Evolutionary conservation across 352 stramenopile genomes (phyloP).

Genomic region (Globisporangium abappressorium): DNA sequence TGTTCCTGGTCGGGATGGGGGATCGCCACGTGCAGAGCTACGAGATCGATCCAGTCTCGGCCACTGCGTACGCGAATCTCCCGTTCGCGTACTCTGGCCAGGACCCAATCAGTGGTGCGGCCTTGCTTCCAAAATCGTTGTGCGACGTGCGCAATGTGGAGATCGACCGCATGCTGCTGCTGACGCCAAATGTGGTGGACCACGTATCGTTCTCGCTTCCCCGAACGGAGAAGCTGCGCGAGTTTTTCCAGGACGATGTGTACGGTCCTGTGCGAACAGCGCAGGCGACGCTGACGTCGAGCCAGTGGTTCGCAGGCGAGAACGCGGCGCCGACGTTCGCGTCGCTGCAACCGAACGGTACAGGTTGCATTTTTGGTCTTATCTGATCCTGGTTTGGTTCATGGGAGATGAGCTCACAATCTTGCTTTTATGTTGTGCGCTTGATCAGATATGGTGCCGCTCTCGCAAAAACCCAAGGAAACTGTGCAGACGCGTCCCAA

Average conservation of each 20-base stretch:
- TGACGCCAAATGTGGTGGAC: constrained; percentile 50
- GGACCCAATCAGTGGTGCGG: constrained; percentile 51
- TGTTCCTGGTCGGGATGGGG: constrained; percentile 67
- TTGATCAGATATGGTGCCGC: constrained; percentile 44
- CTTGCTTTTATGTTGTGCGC: not conserved
- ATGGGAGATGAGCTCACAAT: not conserved
- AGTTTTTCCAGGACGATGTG: constrained; percentile 84
- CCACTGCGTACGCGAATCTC: constrained; percentile 54
- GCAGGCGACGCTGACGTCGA: constrained; percentile 29
- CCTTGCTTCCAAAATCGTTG: constrained; percentile 57
- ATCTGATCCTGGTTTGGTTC: no score
- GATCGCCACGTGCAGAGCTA: constrained; percentile 75
- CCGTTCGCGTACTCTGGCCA: constrained; percentile 51
- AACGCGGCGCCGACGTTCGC: constrained; percentile 36
- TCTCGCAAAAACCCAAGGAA: constrained; percentile 60
- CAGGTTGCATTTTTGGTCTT: not conserved
- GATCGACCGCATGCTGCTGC: constrained; percentile 57
- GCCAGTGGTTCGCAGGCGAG: constrained; percentile 60
- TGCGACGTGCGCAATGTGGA: constrained; percentile 73
- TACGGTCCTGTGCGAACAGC: constrained; percentile 38
- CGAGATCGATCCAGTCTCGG: constrained; percentile 43
- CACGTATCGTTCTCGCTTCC: constrained; percentile 66
- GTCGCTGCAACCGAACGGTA: constrained; percentile 56
- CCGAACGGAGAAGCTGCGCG: constrained; percentile 55
- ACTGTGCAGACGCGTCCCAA: constrained; percentile 36